Base-by-base conservation (phyloP, 208 protist genomes). In the Crithidia fasciculata region DNA sequence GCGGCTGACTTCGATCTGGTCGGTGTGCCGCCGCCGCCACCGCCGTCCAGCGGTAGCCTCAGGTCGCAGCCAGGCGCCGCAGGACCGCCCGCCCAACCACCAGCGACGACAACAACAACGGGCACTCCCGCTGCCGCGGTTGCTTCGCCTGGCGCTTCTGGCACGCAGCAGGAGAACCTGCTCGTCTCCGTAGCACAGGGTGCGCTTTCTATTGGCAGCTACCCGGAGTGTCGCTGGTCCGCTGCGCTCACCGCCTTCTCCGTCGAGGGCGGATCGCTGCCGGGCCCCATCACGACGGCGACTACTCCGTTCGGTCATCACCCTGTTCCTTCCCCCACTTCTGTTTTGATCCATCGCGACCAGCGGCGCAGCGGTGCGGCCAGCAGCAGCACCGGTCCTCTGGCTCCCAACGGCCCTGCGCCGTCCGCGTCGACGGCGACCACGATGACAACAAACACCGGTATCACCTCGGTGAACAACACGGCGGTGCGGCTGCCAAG, bases 191-290 rank as follows among this genome's bases (percentile, higher is more conserved):
- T 37, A 2, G 49, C 18, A 4, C 62, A 43, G 45, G 62, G 37
- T 8, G 49, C 52, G 39, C 52, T 59, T 49, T 49, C 52, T 7
- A 59, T 59, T 5, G 52, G 40, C 39, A 69, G 18, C 8, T 69
- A 37, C 52, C 37, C 52, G 28, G 64, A 68, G 49, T 55, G 49
- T 19, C 62, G 50, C 37, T 68, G 62, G 49, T 37, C 62, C 8
- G 43, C 62, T 5, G 37, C 50, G 49, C 45, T 68, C 10, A 68
- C 43, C 62, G 62, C 57, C 5, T 68, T 68, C 12, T 28, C 62
- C 5, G 10, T 66, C 44, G 7, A 13, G 9, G 43, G 59, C 43
- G 59, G 59, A 13, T 49, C 45, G 7, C 45, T 49, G 45, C 28
- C 28, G 28, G 28, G 28, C 1, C 28, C 28, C 28, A 28, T 28